Conservation (phyloP, 257 asterid species). For the Gentiana macrophylla region DNA sequence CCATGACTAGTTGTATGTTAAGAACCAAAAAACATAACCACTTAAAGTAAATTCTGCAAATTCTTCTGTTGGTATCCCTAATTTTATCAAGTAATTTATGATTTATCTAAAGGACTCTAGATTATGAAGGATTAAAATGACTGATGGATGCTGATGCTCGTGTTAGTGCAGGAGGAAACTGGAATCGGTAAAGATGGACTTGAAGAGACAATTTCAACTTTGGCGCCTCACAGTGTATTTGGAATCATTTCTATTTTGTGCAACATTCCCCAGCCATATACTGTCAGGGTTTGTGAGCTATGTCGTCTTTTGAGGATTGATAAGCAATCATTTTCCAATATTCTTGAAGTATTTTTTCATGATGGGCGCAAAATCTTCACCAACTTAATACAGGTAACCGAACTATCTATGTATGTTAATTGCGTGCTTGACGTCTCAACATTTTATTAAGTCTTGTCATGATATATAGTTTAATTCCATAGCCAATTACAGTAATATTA, state of each 20-base stretch:
- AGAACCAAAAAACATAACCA: neutral
- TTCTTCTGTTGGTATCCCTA: neutral
- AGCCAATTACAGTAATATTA: neutral
- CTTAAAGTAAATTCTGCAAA: neutral
- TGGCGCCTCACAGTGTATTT: slow-evolving; percentile 27
- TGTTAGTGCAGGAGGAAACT: slow-evolving; percentile 37
- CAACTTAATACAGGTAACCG: slow-evolving; percentile 45
- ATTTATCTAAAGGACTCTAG: neutral
- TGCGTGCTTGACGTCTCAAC: neutral
- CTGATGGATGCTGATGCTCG: no score
- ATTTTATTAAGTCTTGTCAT: neutral
- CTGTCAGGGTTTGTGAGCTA: slow-evolving; percentile 38
- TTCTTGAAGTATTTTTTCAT: slow-evolving; percentile 31
- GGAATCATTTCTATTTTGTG: slow-evolving; percentile 55
- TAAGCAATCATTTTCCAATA: slow-evolving; percentile 32
- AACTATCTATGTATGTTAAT: neutral
- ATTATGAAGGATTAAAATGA: neutral
- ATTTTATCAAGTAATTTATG: no score
- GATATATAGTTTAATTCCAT: neutral
- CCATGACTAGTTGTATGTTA: neutral
- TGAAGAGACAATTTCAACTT: slow-evolving; percentile 19
- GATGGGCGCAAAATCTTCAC: slow-evolving; percentile 47
- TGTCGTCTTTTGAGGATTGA: slow-evolving; percentile 46
- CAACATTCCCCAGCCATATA: slow-evolving; percentile 35
- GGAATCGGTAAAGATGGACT: slow-evolving; percentile 26